A percentile compares a stretch with the other conserved stretches of the same genome.
These are phyloP conservation scores for Cyclotella distinguenda DNA, from an alignment of 108 stramenopile genomes.

Conservation along the genomic window DNA sequence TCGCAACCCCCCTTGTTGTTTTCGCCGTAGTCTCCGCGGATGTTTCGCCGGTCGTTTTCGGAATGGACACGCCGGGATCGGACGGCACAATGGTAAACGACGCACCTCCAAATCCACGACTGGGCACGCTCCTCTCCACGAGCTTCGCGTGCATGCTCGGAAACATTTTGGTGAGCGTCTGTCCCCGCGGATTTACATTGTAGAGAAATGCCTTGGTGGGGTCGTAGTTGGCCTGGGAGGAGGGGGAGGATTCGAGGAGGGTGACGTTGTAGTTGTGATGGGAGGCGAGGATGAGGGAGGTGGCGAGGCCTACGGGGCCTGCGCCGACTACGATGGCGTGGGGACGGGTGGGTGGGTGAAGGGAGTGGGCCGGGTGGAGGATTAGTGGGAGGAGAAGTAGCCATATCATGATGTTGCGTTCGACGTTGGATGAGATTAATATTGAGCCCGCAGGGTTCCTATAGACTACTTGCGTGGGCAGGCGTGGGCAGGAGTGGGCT, in stretches of 20 bases:
- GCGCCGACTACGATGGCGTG: constrained; percentile 47
- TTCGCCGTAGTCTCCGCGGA: neutral
- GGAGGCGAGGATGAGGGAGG: constrained; percentile 48
- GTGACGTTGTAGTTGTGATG: constrained; percentile 49
- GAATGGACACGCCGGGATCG: constrained; percentile 37
- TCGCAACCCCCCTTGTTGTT: neutral
- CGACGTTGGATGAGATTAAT: too few relatives aligned
- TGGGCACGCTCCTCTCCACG: constrained; percentile 19
- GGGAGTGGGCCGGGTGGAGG: neutral
- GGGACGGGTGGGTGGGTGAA: neutral
- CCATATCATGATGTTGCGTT: too few relatives aligned
- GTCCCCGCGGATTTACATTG: constrained; percentile 51
- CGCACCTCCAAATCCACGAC: constrained; percentile 17
- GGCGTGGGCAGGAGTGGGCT: too few relatives aligned
- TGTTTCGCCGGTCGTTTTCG: neutral
- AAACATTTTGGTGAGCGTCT: constrained; percentile 47
- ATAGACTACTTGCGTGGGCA: too few relatives aligned
- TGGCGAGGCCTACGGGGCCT: constrained; percentile 51
- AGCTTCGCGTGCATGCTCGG: constrained; percentile 38
- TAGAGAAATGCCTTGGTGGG: constrained; percentile 55
- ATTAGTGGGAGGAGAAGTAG: neutral
- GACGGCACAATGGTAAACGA: constrained; percentile 34
- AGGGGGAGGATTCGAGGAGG: constrained; percentile 38
- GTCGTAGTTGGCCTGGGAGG: constrained; percentile 35
- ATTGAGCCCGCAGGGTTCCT: too few relatives aligned